Evolutionary conservation across 139 green algal genomes (phyloP).

Genomic region (Medakamo hakoo): DNA sequence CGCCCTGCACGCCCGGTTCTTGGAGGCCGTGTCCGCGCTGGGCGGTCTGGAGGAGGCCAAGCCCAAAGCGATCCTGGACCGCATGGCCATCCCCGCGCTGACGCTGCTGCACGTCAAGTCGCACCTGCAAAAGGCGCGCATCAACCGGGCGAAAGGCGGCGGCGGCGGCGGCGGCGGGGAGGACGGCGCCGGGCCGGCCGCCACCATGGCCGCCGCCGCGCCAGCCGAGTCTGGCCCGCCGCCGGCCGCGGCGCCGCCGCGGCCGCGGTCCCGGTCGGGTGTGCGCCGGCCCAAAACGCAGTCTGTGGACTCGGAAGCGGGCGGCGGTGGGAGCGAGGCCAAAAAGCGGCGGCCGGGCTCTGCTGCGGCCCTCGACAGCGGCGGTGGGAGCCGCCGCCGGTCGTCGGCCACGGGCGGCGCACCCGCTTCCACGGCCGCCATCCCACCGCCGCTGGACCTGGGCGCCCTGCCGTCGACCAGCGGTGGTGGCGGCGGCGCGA

Average conservation of each 20-base stretch:
- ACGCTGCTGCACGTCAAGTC: constrained; percentile 90
- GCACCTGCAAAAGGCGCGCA: constrained; percentile 77
- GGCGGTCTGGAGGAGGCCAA: constrained; percentile 35
- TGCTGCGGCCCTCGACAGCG: neutral
- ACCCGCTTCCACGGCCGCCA: no score
- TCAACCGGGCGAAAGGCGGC: constrained; percentile 35
- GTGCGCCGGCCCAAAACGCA: neutral
- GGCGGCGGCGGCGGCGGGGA: neutral
- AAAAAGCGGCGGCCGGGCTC: no score
- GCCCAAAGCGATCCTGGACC: constrained; percentile 38
- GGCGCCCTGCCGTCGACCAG: constrained; percentile 1
- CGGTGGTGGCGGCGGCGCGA: constrained; percentile 3
- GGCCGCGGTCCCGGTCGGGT: neutral
- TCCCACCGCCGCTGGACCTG: neutral
- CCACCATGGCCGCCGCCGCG: neutral
- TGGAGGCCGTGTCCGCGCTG: constrained; percentile 42
- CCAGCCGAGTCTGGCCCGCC: neutral
- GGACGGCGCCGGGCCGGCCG: neutral
- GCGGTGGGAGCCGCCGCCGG: neutral
- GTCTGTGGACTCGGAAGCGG: neutral
- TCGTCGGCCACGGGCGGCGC: neutral
- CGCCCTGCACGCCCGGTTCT: constrained; percentile 56
- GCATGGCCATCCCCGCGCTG: constrained; percentile 40
- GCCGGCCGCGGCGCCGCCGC: neutral
- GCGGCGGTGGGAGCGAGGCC: neutral